A percentile compares a stretch with the other conserved stretches of the same genome.
phyloP scores from a whole-genome alignment of 371 early-diverging fungal species.

The Circinella umbellata region DNA sequence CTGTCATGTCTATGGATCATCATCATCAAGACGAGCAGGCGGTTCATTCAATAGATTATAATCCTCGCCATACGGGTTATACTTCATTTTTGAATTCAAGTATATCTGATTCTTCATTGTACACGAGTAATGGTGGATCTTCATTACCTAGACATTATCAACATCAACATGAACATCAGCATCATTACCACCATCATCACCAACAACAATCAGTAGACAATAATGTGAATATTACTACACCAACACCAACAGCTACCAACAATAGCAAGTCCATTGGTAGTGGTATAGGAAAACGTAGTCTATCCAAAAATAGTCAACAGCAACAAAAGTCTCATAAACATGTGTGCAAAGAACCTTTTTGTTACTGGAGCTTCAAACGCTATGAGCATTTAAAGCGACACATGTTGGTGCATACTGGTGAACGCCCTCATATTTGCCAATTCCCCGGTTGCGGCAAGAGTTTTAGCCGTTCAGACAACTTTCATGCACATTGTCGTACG shows the following conservation, averaged over 20 bases:
- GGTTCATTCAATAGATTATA: neutral
- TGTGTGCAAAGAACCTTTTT: constrained; percentile 49
- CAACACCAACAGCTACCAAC: neutral
- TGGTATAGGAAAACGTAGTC: constrained; percentile 7
- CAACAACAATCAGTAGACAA: neutral
- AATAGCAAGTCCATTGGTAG: neutral
- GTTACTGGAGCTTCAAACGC: constrained; percentile 67
- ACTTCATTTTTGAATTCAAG: constrained; percentile 3
- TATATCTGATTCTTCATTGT: neutral
- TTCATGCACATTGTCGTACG: constrained; percentile 51
- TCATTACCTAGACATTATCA: too few relatives aligned
- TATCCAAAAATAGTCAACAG: neutral
- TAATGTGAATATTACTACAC: neutral
- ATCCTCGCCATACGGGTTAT: neutral
- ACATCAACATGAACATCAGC: too few relatives aligned
- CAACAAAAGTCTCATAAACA: constrained; percentile 28
- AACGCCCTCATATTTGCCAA: constrained; percentile 62
- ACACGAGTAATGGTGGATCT: too few relatives aligned
- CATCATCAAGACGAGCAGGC: constrained; percentile 10
- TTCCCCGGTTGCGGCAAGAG: constrained; percentile 61
- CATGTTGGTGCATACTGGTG: constrained; percentile 64
- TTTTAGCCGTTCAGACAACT: constrained; percentile 74
- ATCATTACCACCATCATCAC: too few relatives aligned
- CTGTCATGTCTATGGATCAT: constrained; percentile 18
- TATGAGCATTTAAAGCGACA: constrained; percentile 83